A percentile compares a stretch with the other conserved stretches of the same genome.
Evolutionary conservation across 495 filamentous ascomycete genomes (phyloP).

Genomic region (Talaromyces adpressus): DNA sequence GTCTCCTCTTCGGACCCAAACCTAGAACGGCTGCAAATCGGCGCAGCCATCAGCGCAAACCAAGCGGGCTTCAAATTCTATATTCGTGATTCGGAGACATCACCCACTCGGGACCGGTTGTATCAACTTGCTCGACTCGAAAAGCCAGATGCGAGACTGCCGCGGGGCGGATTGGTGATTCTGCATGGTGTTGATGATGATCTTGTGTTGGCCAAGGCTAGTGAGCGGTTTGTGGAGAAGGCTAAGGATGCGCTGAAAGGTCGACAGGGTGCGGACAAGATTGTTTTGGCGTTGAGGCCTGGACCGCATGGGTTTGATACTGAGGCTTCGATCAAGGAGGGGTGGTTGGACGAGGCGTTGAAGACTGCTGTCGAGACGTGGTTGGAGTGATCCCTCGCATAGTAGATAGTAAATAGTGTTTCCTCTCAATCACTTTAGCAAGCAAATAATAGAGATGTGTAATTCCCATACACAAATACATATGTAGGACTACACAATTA

Average conservation of each 20-base stretch:
- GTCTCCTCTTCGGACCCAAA: constrained; percentile 10
- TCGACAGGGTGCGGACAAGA: constrained; percentile 11
- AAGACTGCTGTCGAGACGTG: constrained; percentile 15
- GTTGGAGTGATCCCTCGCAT: constrained; percentile 14
- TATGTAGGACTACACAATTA: too few relatives aligned
- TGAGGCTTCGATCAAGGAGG: constrained; percentile 10
- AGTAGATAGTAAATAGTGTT: too few relatives aligned
- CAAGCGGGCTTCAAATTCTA: constrained; percentile 15
- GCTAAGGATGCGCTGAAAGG: constrained; percentile 14
- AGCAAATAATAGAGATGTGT: not conserved
- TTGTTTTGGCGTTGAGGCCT: constrained; percentile 16
- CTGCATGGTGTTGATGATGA: constrained; percentile 20
- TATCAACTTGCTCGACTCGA: constrained; percentile 17
- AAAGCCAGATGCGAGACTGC: constrained; percentile 12
- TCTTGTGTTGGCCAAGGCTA: constrained; percentile 15
- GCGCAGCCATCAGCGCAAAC: constrained; percentile 14
- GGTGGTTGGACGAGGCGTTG: constrained; percentile 16
- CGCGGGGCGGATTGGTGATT: constrained; percentile 19
- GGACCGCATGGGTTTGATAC: constrained; percentile 26
- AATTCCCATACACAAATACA: not conserved
- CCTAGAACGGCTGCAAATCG: constrained; percentile 3
- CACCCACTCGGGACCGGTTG: constrained; percentile 5
- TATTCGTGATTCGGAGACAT: constrained; percentile 13
- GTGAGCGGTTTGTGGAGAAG: constrained; percentile 20
- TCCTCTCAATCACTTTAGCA: too few relatives aligned